Conservation (phyloP, 2,329 filamentous ascomycete species). For the Fusarium protoensiforme region DNA sequence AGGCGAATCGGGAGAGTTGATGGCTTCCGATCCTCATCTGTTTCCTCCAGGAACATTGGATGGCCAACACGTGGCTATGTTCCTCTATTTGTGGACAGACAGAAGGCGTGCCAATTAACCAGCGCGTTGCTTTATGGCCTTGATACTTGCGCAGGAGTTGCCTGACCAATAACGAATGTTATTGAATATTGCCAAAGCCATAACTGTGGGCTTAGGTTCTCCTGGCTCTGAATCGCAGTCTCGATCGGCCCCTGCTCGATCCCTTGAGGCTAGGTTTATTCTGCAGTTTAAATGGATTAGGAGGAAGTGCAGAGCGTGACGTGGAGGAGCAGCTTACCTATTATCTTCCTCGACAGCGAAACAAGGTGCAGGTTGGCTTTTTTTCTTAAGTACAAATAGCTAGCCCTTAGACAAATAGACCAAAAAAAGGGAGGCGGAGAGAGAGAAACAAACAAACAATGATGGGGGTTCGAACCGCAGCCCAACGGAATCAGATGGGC, state of each 20-base stretch:
- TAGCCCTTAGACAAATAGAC: neutral
- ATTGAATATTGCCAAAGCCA: neutral
- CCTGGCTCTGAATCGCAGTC: neutral
- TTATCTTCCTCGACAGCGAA: neutral
- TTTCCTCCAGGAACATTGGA: neutral
- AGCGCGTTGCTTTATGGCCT: neutral
- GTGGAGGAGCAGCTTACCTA: neutral
- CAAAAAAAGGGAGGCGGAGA: neutral
- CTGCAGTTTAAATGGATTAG: neutral
- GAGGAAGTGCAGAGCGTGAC: neutral
- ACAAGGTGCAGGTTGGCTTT: no score
- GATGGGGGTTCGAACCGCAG: neutral
- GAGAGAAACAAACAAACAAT: neutral
- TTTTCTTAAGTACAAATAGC: no score
- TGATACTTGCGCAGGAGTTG: neutral
- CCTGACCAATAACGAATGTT: neutral
- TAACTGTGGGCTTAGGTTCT: neutral
- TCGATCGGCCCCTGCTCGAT: neutral
- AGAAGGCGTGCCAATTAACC: neutral
- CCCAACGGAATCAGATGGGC: neutral
- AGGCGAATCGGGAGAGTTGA: neutral
- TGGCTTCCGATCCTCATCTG: neutral
- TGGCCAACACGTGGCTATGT: neutral
- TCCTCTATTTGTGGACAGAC: neutral
- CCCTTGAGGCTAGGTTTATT: neutral